Conservation (phyloP, 768 basidiomycete genomes). For the Chiua virens region DNA sequence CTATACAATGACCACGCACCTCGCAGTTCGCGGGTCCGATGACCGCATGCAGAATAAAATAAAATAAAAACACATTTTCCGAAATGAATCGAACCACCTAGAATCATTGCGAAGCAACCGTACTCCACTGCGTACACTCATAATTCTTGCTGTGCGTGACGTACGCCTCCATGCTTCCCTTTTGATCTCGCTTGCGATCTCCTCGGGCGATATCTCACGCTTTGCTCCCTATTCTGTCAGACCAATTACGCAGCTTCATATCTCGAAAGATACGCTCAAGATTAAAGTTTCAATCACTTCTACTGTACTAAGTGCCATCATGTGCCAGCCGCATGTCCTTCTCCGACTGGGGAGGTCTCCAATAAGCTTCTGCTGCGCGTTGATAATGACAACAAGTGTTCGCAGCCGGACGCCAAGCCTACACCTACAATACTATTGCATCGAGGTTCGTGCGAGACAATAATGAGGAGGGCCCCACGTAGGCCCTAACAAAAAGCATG, state of each 20-base stretch:
- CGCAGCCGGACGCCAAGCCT: slow-evolving; percentile 8
- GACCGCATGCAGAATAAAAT: too few relatives aligned
- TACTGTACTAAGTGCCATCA: not conserved
- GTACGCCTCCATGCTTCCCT: slow-evolving; percentile 7
- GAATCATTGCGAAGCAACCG: too few relatives aligned
- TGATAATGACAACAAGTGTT: not conserved
- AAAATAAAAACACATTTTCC: too few relatives aligned
- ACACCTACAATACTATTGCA: not conserved
- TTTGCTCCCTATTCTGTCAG: not conserved
- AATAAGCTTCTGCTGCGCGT: too few relatives aligned
- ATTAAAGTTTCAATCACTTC: slow-evolving; percentile 13
- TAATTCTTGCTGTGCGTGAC: slow-evolving; percentile 14
- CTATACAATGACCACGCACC: too few relatives aligned
- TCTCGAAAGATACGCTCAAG: slow-evolving; percentile 16
- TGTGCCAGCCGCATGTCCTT: slow-evolving; percentile 10
- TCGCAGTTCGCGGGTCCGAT: slow-evolving; percentile 21
- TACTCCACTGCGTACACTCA: too few relatives aligned
- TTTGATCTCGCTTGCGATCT: slow-evolving; percentile 11
- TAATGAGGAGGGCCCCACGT: too few relatives aligned
- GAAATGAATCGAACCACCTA: too few relatives aligned
- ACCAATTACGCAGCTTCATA: slow-evolving; percentile 1
- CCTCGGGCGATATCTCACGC: slow-evolving; percentile 20
- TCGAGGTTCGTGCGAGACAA: slow-evolving; percentile 3
- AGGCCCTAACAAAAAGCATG: too few relatives aligned
- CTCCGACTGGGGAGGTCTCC: slow-evolving; percentile 1